Evolutionary conservation across 352 stramenopile genomes (phyloP).

Genomic region (Globisporangium cystogenes): DNA sequence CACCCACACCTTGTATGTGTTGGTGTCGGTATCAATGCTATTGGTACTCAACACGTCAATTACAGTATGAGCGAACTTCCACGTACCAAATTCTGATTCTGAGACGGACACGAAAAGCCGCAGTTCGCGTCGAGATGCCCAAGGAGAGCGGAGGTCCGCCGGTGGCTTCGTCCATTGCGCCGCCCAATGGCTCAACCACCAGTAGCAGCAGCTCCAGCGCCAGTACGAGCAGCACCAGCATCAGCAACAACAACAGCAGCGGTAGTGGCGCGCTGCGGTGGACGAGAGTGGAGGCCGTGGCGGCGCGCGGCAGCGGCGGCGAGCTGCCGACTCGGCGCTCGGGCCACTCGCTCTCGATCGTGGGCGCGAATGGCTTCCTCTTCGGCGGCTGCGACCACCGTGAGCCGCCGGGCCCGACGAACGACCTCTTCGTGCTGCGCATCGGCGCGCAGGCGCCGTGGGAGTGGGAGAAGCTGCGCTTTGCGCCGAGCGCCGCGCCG

Average conservation of each 20-base stretch:
- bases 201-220: neutral
- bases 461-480: slow-evolving; percentile 67
- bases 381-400: slow-evolving; percentile 92
- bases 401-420: slow-evolving; percentile 88
- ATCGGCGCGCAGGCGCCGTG: slow-evolving; percentile 61
- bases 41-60: too few relatives aligned
- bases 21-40: too few relatives aligned
- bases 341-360: slow-evolving; percentile 90
- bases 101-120: too few relatives aligned
- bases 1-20: too few relatives aligned
- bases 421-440: slow-evolving; percentile 93
- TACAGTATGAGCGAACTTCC: too few relatives aligned
- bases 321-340: slow-evolving; percentile 88
- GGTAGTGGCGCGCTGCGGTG: slow-evolving; percentile 29
- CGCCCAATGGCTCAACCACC: neutral
- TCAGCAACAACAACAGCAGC: neutral
- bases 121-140: neutral
- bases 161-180: neutral
- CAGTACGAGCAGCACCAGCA: slow-evolving; percentile 3
- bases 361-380: slow-evolving; percentile 87
- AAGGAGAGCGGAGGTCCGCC: neutral
- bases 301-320: slow-evolving; percentile 60
- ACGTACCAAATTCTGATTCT: too few relatives aligned
- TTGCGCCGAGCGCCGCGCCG: slow-evolving; percentile 26
- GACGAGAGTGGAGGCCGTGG: slow-evolving; percentile 43